Base-by-base conservation (phyloP, 495 filamentous ascomycete species). In the Jackrogersella minutella region DNA sequence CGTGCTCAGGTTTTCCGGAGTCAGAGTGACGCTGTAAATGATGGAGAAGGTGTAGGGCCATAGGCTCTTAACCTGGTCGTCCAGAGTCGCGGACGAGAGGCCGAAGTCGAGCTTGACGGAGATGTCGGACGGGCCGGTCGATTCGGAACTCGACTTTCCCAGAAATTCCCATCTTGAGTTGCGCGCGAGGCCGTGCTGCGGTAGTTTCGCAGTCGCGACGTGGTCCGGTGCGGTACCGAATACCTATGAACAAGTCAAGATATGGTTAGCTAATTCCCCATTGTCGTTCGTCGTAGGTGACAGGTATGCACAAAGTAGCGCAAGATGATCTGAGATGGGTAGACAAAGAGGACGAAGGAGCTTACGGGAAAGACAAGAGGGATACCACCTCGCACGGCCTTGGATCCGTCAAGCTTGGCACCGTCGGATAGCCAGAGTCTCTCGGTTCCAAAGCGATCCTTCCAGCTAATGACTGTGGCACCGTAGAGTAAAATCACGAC, bases 141-240 rank as follows among this genome's bases (percentile, higher is more conserved):
- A 77, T 67, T 90, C 87, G 19, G 84, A 87, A 34, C 84, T 83
- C 58, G 81, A 78, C 82, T 92, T 86, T 83, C 93, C 81, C 70
- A 96, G 74, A 83, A 90, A 90, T 71, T 90, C 88, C 88, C 87
- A 91, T n/a, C 77, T 76, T 44, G 89, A 91, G 64, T 86, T 93
- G 53, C 96, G 92, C 21, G 96, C 96, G 78, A 99, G 97, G 66
- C 96, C 96, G 79, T 99, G 96, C 77, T 97, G 94, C 10, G 94
- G 90, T 13, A 99, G 88, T 22, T 81, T 73, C 28, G 84, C 84
- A 26, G 91, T 93, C 5, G 87, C 82, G 46, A 90, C 86, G 74
- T 92, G 85, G 63, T 86, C 76, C 31, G 89, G 88, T 8, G 92
- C 85, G 39, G 91, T 91, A 31, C 95, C 95, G 76, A 99, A 99